Evolutionary conservation across 192 early-diverging fungal species (phyloP).

Genomic region (Coemansia sp.): DNA sequence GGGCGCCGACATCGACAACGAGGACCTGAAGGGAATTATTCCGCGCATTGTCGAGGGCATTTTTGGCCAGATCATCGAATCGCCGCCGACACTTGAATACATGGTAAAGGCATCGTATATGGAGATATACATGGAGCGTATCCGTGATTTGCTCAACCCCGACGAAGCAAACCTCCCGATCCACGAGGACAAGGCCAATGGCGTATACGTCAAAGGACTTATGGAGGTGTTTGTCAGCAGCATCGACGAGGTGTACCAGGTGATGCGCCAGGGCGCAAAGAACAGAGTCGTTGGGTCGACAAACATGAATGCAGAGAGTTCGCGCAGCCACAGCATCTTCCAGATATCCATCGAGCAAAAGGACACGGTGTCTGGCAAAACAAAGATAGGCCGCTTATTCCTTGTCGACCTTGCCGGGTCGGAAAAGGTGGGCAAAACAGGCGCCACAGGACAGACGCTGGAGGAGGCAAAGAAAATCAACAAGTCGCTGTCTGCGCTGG

Average conservation of each 20-base stretch:
- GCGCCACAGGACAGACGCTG: conserved; percentile 95
- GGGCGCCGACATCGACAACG: conserved; percentile 94
- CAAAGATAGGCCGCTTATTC: conserved; percentile 89
- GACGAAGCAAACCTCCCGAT: conserved; percentile 89
- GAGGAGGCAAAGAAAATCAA: conserved; percentile 99
- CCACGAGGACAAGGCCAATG: conserved; percentile 95
- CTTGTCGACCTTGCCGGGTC: conserved; percentile 99
- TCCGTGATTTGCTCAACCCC: conserved; percentile 90
- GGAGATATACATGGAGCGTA: conserved; percentile 99
- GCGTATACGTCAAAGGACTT: conserved; percentile 98
- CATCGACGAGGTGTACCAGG: conserved; percentile 94
- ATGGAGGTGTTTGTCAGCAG: conserved; percentile 97
- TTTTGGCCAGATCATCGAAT: conserved; percentile 87
- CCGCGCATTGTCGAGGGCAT: conserved; percentile 96
- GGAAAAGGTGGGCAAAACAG: conserved; percentile 97
- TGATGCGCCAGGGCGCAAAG: conserved; percentile 91
- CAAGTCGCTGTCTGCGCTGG: conserved; percentile 94
- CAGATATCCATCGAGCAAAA: conserved; percentile 95
- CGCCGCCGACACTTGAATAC: conserved; percentile 94
- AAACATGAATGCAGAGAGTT: conserved; percentile 99
- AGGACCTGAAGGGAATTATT: conserved; percentile 90
- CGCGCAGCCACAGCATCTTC: conserved; percentile 98
- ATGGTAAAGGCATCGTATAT: conserved; percentile 99
- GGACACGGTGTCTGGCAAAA: conserved; percentile 86
- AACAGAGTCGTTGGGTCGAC: conserved; percentile 89